Base-by-base conservation (phyloP, 495 filamentous ascomycete species). In the Penicillium herquei region DNA sequence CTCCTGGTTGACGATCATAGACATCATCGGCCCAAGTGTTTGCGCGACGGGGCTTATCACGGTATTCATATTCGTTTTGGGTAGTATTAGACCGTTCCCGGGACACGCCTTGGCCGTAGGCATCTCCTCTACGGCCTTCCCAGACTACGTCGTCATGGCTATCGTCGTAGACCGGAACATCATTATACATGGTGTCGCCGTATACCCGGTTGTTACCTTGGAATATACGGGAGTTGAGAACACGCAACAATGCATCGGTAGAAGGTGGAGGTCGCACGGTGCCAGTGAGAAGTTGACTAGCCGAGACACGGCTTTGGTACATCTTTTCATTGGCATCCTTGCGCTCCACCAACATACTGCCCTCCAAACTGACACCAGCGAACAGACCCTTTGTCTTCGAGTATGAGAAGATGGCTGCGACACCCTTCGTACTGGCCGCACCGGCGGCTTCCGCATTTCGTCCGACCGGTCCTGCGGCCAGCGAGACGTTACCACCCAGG, bases 371-470 rank as follows among this genome's bases (percentile, higher is more conserved):
- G 44, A 98, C 93, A 64, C 94, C 94, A 2, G 94, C 94, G 61
- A 98, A 98, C 11, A 98, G 77, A 21, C 94, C 94, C 77, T 97
- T 97, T 30, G 94, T 98, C 74, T 97, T 98, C 55, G 86, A 90
- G 75, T 98, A 98, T 59, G 89, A 88, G 78, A 98, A 98, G 16
- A 98, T 84, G 34, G 89, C 94, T 1, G 93, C 89, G 7, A 98
- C 88, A 57, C 92, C 88, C 72, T 84, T 91, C 18, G 93, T 80
- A 69, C 90, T 96, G 3, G 94, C 94, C 16, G 91, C 95, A 58
- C 95, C 94, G 17, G 93, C 93, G 21, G 94, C 94, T 71, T 98
- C 94, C 11, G 94, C 94, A 74, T 97, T 98, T 52, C 95, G 81
- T 37, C 94, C 94, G 32, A 98, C 78, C 7, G 94, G 94, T 14